Evolutionary conservation across 2,329 filamentous ascomycete genomes (phyloP).

Genomic region (Phialophora macrospora): DNA sequence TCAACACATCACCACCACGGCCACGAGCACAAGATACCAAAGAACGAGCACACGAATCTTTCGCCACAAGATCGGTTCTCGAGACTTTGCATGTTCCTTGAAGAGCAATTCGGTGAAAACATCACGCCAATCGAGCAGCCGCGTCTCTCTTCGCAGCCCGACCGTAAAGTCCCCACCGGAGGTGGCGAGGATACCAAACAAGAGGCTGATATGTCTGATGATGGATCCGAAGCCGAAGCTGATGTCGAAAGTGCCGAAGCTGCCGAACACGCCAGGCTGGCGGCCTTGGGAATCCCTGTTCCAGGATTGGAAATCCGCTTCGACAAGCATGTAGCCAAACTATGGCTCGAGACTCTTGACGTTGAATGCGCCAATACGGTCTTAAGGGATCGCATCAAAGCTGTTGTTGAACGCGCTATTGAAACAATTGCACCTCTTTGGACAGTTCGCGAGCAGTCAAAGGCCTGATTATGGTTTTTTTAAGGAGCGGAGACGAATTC

Average conservation of each 20-base stretch:
- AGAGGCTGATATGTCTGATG: constrained; percentile 22
- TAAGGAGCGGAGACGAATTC: not conserved
- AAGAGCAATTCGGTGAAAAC: constrained; percentile 92
- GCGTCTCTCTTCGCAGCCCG: constrained; percentile 50
- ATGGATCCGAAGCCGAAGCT: constrained; percentile 52
- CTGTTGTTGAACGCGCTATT: constrained; percentile 85
- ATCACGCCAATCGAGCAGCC: constrained; percentile 75
- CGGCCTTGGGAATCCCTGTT: constrained; percentile 84
- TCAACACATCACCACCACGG: constrained; percentile 60
- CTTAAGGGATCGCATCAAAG: constrained; percentile 80
- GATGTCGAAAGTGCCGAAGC: constrained; percentile 61
- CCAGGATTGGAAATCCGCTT: constrained; percentile 86
- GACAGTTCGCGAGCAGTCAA: constrained; percentile 35
- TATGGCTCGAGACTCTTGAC: constrained; percentile 91
- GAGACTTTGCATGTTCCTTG: constrained; percentile 91
- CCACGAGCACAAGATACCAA: constrained; percentile 43
- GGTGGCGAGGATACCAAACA: constrained; percentile 1
- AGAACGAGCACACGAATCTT: constrained; percentile 75
- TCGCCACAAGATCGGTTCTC: constrained; percentile 76
- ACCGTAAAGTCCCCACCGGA: constrained; percentile 42
- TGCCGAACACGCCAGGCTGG: constrained; percentile 75
- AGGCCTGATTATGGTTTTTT: constrained; percentile 4
- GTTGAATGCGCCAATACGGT: constrained; percentile 82
- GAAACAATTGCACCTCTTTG: constrained; percentile 80
- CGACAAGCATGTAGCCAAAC: constrained; percentile 82